Evolutionary conservation across 148 eudicot species (phyloP), one percentile per base, ranked within the genome.

Genomic region (Rhododendron simsii): DNA sequence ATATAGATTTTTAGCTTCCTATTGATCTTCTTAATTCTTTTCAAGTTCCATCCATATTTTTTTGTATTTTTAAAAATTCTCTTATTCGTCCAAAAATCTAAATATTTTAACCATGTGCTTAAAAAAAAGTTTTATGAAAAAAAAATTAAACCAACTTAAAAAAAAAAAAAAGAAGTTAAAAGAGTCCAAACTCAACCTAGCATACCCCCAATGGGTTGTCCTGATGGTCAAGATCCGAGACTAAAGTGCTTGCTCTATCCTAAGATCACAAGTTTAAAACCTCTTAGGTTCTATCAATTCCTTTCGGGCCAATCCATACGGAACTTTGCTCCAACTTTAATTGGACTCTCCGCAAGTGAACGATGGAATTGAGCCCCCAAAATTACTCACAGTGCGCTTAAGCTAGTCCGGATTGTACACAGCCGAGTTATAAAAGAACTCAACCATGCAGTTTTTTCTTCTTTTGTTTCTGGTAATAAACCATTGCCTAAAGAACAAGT

Each of bases 401-500:
- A 55, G 2, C 5, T 55, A 0, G 21, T 55, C 7, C 1, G 2
- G 7, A 0, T 37, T 2, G 7, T 41, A 41, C 8, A 41, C 4
- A 55, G 23, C 1, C 16, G 20, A 55, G 16, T 55, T 55, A 4
- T 4, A 55, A 18, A 55, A 13, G 14, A 55, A 55, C 21, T 55
- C 61, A 55, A 16, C 16, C 61, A 15, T 16, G 61, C 61, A 2
- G 20, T 55, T 16, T 30, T 30, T 30, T 16, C 1, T 14, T 16
- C 61, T 55, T 18, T 55, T 16, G 20, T 55, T 30, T 71, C 37
- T 35, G 21, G 16, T 35, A 35, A 14, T 4, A 35, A 37, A 80
- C 15, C 48, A 80, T 80, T 80, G 82, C 82, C 39, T 13, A 28
- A 37, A 80, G 30, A 80, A 53, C 44, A 51, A 80, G 83, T 47